phyloP scores from a whole-genome alignment of 1,284 basidiomycete species.

The Ustilago lituana region DNA sequence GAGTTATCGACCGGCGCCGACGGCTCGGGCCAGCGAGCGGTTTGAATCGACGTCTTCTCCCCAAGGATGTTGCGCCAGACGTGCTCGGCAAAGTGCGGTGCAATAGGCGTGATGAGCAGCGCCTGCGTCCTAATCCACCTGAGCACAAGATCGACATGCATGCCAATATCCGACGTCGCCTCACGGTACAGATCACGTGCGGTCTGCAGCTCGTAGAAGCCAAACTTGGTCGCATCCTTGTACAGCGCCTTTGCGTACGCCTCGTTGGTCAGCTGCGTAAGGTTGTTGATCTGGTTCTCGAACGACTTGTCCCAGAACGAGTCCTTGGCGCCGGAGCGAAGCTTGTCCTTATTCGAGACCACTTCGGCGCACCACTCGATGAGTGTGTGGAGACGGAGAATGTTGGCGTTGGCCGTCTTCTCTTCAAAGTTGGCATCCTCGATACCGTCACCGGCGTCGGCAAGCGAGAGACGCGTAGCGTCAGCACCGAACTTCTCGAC shows the following conservation, averaged over 20 bases:
- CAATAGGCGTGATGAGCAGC: conserved; percentile 85
- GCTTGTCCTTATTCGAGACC: conserved; percentile 74
- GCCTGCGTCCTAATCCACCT: conserved; percentile 85
- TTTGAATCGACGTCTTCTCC: conserved; percentile 81
- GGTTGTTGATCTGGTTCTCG: conserved; percentile 87
- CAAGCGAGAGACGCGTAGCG: conserved; percentile 88
- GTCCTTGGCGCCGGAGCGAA: conserved; percentile 72
- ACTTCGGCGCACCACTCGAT: conserved; percentile 89
- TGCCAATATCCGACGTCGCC: conserved; percentile 81
- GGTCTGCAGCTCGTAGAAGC: conserved; percentile 94
- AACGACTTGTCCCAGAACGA: conserved; percentile 79
- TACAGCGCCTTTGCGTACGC: conserved; percentile 78
- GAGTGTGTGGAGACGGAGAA: conserved; percentile 90
- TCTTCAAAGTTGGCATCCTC: conserved; percentile 99
- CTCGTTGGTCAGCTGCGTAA: conserved; percentile 80
- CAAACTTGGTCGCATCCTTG: conserved; percentile 93
- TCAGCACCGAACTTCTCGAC: conserved; percentile 83
- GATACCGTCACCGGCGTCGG: conserved; percentile 96
- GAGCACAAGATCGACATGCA: conserved; percentile 80
- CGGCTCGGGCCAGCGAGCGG: conserved; percentile 78
- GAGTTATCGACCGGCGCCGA: conserved; percentile 73
- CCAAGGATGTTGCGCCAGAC: conserved; percentile 80
- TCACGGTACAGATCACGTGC: conserved; percentile 96
- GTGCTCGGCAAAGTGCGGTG: conserved; percentile 94
- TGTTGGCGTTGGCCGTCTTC: conserved; percentile 97